Percentiles rank a stretch among this genome's conserved stretches.
phyloP scores from a whole-genome alignment of 2,329 filamentous ascomycete species.

The Colletotrichum sp. region DNA sequence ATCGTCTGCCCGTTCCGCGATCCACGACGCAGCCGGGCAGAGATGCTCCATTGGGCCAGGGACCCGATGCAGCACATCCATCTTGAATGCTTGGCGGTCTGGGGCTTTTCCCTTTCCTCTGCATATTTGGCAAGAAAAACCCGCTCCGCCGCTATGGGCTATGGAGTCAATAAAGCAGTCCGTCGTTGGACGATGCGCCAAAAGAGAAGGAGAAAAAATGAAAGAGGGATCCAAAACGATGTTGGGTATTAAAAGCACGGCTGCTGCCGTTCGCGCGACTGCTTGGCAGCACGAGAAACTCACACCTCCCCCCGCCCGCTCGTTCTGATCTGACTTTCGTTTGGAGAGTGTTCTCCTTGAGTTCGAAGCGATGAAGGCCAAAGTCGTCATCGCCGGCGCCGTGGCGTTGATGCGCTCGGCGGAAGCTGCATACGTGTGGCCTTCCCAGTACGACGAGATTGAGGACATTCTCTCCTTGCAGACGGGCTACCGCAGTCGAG shows the following conservation, averaged over 20 bases:
- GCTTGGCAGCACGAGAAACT: background rate
- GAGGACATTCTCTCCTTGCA: constrained; percentile 26
- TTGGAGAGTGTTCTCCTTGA: background rate
- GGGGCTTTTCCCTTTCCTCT: background rate
- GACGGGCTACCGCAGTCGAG: constrained; percentile 23
- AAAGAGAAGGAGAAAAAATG: background rate
- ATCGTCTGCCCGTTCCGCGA: background rate
- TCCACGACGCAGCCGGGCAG: background rate
- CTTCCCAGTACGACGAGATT: constrained; percentile 23
- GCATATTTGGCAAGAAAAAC: background rate
- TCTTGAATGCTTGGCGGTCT: constrained; percentile 1
- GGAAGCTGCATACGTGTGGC: constrained; percentile 24
- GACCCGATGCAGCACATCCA: constrained; percentile 8
- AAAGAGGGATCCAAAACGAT: background rate
- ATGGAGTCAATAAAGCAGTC: constrained; percentile 1
- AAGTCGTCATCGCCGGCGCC: background rate
- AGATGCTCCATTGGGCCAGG: constrained; percentile 9
- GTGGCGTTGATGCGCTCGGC: background rate
- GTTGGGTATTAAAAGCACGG: background rate
- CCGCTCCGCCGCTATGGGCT: background rate
- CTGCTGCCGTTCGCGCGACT: background rate
- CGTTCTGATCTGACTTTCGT: background rate
- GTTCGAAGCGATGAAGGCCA: background rate
- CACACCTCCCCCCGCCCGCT: background rate
- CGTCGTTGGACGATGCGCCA: background rate